Base-by-base conservation (phyloP, 2,329 filamentous ascomycete species). In the Talaromyces verruculosus region DNA sequence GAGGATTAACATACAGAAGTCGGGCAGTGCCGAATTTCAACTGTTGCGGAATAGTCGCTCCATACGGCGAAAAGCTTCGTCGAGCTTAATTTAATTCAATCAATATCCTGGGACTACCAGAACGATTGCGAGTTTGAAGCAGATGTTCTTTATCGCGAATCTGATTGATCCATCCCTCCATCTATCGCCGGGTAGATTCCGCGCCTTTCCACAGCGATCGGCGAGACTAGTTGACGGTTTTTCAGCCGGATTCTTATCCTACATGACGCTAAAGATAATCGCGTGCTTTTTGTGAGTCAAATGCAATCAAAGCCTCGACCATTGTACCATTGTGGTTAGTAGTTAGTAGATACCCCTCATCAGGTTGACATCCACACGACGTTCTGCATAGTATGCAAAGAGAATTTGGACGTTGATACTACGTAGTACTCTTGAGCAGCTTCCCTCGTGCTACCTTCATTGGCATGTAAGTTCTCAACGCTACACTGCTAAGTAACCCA, bases 391-490 rank as follows among this genome's bases (percentile, higher is more conserved):
- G 45, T 28, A 28, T 8, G 10, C n/a, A 6, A 47, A 19, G 7
- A 10, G 43, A 49, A 49, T 17, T 4, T 28, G 45, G 10, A 49
- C 8, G 7, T 10, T 11, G 10, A 49, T 49, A 28, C 45, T 25
- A 47, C 45, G 11, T 49, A 15, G 45, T 28, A 15, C 45, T 49
- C 1, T 28, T n/a, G 45, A 19, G 15, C 45, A 28, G 22, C 45
- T 22, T 28, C 17, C 45, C 49, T 53, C 49, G 49, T 53, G 49
- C 49, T 53, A 53, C 28, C 28, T 53, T 53, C 49, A 30, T 53
- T 53, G 49, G 49, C 13, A 33, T 33, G 49, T n/a, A 53, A 17
- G 28, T 28, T 33, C 25, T 53, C 49, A n/a, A 33, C 49, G 22
- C 49, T 33, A 53, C 49, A n/a, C 28, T 53, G 25, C 49, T 33